These are phyloP conservation scores for Talaromyces sp. DNA, from an alignment of 2,329 filamentous ascomycete species.

Conservation along the genomic window DNA sequence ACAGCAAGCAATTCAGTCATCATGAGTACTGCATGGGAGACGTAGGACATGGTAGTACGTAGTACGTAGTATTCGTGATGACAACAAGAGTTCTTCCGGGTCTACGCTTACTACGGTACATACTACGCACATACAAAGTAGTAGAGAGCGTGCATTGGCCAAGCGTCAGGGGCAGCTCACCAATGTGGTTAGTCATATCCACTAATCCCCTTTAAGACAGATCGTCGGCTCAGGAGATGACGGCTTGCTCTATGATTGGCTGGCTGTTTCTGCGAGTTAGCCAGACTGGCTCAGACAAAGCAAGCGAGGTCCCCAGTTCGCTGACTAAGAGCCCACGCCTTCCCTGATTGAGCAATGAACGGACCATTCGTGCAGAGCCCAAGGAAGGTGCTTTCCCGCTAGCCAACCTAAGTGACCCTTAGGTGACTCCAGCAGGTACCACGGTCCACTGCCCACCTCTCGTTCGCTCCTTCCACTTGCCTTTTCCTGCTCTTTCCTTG, in stretches of 20 bases:
- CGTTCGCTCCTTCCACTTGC: background rate
- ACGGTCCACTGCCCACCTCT: too few species aligned
- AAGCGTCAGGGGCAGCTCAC: background rate
- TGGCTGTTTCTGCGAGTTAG: background rate
- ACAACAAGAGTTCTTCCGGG: background rate
- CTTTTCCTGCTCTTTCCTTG: background rate
- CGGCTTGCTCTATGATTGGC: background rate
- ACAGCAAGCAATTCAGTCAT: background rate
- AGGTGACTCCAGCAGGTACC: background rate
- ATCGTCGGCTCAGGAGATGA: background rate
- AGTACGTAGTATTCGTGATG: background rate
- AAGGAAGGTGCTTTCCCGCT: constrained; percentile 1
- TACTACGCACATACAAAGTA: too few species aligned
- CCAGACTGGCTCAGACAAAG: background rate
- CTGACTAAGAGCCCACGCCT: background rate
- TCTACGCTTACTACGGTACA: too few species aligned
- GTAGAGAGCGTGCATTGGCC: background rate
- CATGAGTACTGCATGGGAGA: background rate
- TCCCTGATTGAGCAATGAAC: background rate
- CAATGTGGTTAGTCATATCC: background rate
- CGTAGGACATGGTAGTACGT: background rate
- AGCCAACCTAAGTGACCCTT: background rate
- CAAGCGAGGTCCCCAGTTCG: background rate
- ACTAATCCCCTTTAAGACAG: background rate
- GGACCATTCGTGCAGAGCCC: background rate